Percentiles rank a stretch among this genome's conserved stretches.
These are phyloP conservation scores for Dactylellina cionopaga DNA, from an alignment of 2,329 filamentous ascomycete genomes.

Conservation along the genomic window DNA sequence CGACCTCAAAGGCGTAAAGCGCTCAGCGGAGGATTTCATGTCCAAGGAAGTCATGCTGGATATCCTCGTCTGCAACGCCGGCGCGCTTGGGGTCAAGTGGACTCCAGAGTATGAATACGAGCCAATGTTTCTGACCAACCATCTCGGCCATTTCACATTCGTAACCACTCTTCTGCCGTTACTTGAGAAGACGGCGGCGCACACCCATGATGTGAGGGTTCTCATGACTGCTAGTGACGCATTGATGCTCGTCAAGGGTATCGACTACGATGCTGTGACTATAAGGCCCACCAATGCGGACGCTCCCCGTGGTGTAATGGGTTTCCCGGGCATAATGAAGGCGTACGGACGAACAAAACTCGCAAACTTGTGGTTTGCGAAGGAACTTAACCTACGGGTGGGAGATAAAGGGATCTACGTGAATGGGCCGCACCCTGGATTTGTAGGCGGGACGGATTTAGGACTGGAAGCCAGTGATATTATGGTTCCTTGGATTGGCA, in stretches of 20 bases:
- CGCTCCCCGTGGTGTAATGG: slow-evolving; percentile 7
- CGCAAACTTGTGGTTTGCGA: slow-evolving; percentile 64
- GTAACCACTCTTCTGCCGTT: slow-evolving; percentile 58
- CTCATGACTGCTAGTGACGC: slow-evolving; percentile 56
- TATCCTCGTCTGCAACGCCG: slow-evolving; percentile 64
- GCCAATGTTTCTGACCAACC: slow-evolving; percentile 65
- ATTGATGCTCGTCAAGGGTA: slow-evolving; percentile 58
- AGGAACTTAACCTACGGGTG: slow-evolving; percentile 69
- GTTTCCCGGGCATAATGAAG: slow-evolving; percentile 57
- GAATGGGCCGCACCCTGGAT: slow-evolving; percentile 54
- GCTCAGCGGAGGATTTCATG: slow-evolving; percentile 61
- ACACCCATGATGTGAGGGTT: slow-evolving; percentile 55
- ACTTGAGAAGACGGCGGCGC: slow-evolving; percentile 55
- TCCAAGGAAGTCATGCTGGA: slow-evolving; percentile 61
- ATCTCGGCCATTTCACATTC: slow-evolving; percentile 65
- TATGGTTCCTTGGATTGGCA: slow-evolving; percentile 3
- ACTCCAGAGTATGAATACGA: slow-evolving; percentile 62
- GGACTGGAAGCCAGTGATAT: slow-evolving; percentile 34
- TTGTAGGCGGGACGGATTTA: slow-evolving; percentile 28
- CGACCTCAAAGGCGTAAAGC: slow-evolving; percentile 62
- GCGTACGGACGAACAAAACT: slow-evolving; percentile 65
- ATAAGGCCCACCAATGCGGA: slow-evolving; percentile 25
- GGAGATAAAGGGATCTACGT: slow-evolving; percentile 64
- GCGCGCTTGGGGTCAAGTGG: slow-evolving; percentile 61
- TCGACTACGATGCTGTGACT: slow-evolving; percentile 54